Evolutionary conservation across 2,329 filamentous ascomycete species (phyloP), one percentile per base, ranked within the genome.

Genomic region (Sarocladiaceae sp.): DNA sequence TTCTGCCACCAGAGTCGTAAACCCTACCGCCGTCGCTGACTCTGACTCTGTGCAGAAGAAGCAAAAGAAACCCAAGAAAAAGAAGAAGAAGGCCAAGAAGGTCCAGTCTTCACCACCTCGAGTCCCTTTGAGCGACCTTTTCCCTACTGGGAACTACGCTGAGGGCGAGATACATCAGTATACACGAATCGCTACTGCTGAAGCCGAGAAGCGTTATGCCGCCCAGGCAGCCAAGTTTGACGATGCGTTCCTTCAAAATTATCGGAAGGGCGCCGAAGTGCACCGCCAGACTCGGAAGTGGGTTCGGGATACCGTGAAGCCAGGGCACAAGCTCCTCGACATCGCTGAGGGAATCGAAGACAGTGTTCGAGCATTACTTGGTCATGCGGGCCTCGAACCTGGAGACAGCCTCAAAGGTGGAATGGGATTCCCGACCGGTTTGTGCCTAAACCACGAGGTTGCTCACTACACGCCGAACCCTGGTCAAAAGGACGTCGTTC

Each of bases 381-480:
- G 86, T 0, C 87, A 94, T 62, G 78, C 79, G 58, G 89, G 87
- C 1, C 69, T 92, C 20, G 80, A 87, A 56, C 84, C 88, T 54
- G 90, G 90, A 1, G 87, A 91, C 57, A 82, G 82, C 53, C 74
- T 91, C 56, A 82, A 83, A 62, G 85, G 84, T 22, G 89, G 89
- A 29, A 85, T 93, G 78, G 89, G 87, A 1, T 94, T 94, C 67
- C 90, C 90, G 1, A 91, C 87, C 1, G 90, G 90, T 50, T 72
- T 94, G 39, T 90, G 85, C 63, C 77, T 94, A 57, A 91, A 94
- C 67, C 80, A 92, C 62, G 86, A 86, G 55, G 87, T 87, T 1
- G 89, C 90, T 1, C 89, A 94, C 69, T 94, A 87, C 65, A 90
- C 85, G 3, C 89, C 89, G 0, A 94, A 93, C 62, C 84, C 87